Base-by-base conservation (phyloP, 164 flowering plant species). In the Nelumbo lutea region DNA sequence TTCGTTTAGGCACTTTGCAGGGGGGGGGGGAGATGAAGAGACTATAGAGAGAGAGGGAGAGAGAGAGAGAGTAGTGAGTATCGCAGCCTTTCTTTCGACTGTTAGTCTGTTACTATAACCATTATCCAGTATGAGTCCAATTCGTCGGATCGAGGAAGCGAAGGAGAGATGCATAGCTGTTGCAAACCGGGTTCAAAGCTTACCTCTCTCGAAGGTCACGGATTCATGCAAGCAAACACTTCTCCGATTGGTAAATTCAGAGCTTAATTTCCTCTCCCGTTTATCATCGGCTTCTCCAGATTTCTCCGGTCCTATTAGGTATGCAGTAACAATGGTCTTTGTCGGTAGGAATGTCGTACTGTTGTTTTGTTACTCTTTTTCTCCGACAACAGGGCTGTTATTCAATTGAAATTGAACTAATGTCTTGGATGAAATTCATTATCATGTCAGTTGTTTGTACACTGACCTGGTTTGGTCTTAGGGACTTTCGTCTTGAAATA, bases 231-330 rank as follows among this genome's bases (percentile, higher is more conserved):
- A 81, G 59, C 75, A 70, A 64, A 90, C 96, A 43, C 87, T 95
- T 43, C 70, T 82, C 68, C 78, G 85, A 70, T 66, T 90, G 61
- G 86, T 81, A 65, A 68, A 62, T 39, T 84, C 97, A 42, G 97
- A 95, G 82, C 89, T 92, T 71, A 62, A 68, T 42, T 95, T 88
- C 79, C 93, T 92, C 73, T 80, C 81, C 59, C 85, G 82, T 44
- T 52, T 75, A 42, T 65, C 79, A 47, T 61, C 73, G 50, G 47
- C 68, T 44, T 65, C 79, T 68, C 59, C 79, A 14, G 2, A 65
- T 48, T 70, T 62, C 27, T 59, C 76, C n/a, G n/a, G 53, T 14
- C 68, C 80, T 5, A 81, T 82, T 80, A 83, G 88, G 88, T 85
- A 62, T 55, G 11, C 27, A 27, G 27, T 27, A 27, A 27, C 27